A percentile compares a stretch with the other conserved stretches of the same genome.
Evolutionary conservation across 306 rosid genomes (phyloP).

Genomic region (Cicer pinnatifidum): DNA sequence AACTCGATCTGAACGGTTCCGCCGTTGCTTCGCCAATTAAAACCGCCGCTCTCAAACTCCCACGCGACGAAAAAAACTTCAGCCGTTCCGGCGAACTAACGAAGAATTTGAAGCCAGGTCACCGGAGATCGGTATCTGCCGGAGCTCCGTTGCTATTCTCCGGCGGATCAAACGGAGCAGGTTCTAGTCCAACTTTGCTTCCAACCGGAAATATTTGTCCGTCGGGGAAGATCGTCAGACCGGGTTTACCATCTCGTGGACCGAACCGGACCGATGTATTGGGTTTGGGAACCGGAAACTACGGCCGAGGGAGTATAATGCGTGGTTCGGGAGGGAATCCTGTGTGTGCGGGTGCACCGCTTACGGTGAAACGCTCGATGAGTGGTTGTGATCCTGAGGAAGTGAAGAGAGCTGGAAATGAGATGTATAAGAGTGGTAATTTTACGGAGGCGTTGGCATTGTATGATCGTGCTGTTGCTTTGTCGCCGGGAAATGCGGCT

Average conservation of each 20-base stretch:
- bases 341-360: conserved; percentile 39
- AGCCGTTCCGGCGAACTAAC: conserved; percentile 62
- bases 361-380: conserved; percentile 49
- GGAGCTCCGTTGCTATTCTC: conserved; percentile 82
- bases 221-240: conserved; percentile 64
- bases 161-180: conserved; percentile 38
- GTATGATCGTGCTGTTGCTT: conserved; percentile 78
- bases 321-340: conserved; percentile 53
- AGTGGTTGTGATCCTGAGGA: conserved; percentile 75
- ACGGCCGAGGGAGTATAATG: conserved; percentile 87
- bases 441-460: conserved; percentile 76
- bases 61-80: conserved; percentile 39
- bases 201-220: conserved; percentile 85
- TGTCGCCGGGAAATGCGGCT: conserved; percentile 74
- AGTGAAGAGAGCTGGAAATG: conserved; percentile 72
- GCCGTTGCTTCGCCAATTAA: not conserved
- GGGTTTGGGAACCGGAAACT: conserved; percentile 76
- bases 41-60: conserved; percentile 6
- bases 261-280: conserved; percentile 66
- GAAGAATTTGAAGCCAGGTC: conserved; percentile 58
- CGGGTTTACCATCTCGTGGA: conserved; percentile 52
- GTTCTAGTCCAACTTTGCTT: conserved; percentile 41
- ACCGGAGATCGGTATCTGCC: conserved; percentile 82
- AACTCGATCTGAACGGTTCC: conserved; percentile 56
- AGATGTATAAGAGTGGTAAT: conserved; percentile 61